Conservation (phyloP, 164 flowering plant species). For the Vitis riparia region DNA sequence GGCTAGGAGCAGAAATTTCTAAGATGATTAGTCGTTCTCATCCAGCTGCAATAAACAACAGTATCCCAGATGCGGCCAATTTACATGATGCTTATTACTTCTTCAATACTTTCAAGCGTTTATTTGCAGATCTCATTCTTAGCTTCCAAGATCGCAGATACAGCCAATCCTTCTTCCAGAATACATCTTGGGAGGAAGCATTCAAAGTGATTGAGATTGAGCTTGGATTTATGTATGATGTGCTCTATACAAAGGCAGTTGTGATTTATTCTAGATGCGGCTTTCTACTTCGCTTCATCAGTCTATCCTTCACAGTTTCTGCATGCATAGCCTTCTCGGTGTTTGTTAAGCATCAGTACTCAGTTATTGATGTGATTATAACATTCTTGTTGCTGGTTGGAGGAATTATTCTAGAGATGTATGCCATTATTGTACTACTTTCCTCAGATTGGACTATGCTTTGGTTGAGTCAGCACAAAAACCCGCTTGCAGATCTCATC, state of each 20-base stretch:
- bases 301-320: neutral
- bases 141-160: slow-evolving; percentile 21
- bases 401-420: slow-evolving; percentile 20
- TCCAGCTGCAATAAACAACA: neutral
- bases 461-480: neutral
- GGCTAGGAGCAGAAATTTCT: no score
- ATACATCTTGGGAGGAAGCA: neutral
- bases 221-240: slow-evolving; percentile 16
- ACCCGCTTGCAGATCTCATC: no score
- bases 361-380: slow-evolving; percentile 1
- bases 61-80: neutral
- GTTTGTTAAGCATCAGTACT: neutral
- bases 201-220: slow-evolving; percentile 32
- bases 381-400: slow-evolving; percentile 20
- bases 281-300: slow-evolving; percentile 12
- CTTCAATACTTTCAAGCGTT: slow-evolving; percentile 23
- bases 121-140: slow-evolving; percentile 30
- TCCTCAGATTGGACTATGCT: slow-evolving; percentile 22
- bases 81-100: slow-evolving; percentile 6
- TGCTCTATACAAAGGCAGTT: no score
- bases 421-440: slow-evolving; percentile 3
- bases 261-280: neutral
- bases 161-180: slow-evolving; percentile 15
- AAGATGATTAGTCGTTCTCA: no score
- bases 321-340: slow-evolving; percentile 1